phyloP scores from a whole-genome alignment of 305 asterid species.

The Nicotiana rustica region DNA sequence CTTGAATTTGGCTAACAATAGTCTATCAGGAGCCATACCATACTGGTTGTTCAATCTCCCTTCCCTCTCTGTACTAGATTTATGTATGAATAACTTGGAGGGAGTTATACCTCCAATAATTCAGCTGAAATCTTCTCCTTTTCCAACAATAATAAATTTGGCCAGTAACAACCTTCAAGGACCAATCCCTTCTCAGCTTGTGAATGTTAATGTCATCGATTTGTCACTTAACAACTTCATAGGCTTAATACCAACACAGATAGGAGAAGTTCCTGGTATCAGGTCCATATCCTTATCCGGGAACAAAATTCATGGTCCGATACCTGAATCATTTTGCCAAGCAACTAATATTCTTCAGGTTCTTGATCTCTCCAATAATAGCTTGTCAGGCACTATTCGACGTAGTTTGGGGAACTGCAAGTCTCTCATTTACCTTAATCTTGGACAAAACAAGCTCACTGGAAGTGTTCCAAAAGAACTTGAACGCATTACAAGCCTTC shows the following conservation, averaged over 20 bases:
- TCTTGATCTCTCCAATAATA: constrained; percentile 35
- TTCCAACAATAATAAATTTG: not conserved
- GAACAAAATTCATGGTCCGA: constrained; percentile 31
- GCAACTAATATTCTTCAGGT: constrained; percentile 12
- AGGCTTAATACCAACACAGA: constrained; percentile 30
- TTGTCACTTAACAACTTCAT: constrained; percentile 24
- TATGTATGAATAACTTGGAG: constrained; percentile 33
- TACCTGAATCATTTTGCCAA: constrained; percentile 37
- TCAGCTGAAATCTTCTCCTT: constrained; percentile 24
- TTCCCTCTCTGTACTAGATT: constrained; percentile 15
- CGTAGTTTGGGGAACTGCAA: constrained; percentile 27
- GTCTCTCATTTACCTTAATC: constrained; percentile 27
- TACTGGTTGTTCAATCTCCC: constrained; percentile 38
- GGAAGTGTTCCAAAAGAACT: constrained; percentile 35
- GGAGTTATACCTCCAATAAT: constrained; percentile 33
- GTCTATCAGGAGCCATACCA: constrained; percentile 36
- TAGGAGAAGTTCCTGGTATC: constrained; percentile 26
- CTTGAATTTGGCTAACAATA: constrained; percentile 21
- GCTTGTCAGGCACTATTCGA: constrained; percentile 33
- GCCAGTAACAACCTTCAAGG: constrained; percentile 36
- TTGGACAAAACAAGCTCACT: constrained; percentile 27
- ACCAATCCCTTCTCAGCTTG: not conserved
- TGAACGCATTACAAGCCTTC: not conserved
- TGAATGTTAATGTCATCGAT: constrained; percentile 26
- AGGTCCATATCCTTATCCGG: constrained; percentile 33